Evolutionary conservation across 768 basidiomycete genomes (phyloP).

Genomic region (Auriscalpium vulgare): DNA sequence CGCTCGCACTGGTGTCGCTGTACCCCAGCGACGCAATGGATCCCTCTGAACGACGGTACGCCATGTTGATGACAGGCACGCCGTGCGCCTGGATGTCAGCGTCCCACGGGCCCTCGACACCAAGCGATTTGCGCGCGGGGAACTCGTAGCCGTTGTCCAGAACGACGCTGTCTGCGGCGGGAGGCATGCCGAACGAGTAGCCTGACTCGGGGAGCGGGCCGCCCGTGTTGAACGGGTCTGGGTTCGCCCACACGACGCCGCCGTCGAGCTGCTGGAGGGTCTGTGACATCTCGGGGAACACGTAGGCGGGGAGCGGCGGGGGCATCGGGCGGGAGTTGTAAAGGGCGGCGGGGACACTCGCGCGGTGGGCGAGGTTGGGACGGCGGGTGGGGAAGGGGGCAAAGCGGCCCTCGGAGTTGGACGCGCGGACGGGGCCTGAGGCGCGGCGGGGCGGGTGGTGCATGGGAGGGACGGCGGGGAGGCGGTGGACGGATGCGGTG

Average conservation of each 20-base stretch:
- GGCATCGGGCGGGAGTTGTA: neutral
- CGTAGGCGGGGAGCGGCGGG: neutral
- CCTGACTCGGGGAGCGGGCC: slow-evolving; percentile 8
- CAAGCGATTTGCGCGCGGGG: slow-evolving; percentile 10
- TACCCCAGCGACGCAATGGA: slow-evolving; percentile 9
- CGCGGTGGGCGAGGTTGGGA: slow-evolving; percentile 12
- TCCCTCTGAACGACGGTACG: slow-evolving; percentile 10
- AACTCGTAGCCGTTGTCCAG: slow-evolving; percentile 8
- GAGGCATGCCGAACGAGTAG: slow-evolving; percentile 11
- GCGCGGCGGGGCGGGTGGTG: neutral
- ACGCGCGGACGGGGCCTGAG: neutral
- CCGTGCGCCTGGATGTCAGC: neutral
- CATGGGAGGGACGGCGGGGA: neutral
- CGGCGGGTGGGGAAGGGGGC: slow-evolving; percentile 3
- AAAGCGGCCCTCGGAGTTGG: neutral
- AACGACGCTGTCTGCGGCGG: neutral
- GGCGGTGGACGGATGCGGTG: neutral
- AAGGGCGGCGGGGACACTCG: slow-evolving; percentile 11
- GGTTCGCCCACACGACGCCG: slow-evolving; percentile 8
- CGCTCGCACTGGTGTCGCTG: slow-evolving; percentile 9
- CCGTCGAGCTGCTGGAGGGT: slow-evolving; percentile 2
- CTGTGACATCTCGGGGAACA: neutral
- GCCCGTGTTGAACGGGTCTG: slow-evolving; percentile 8
- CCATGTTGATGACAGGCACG: no score
- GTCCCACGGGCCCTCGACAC: neutral